These are phyloP conservation scores for Trametes villosa DNA, from an alignment of 768 basidiomycete genomes.

Conservation along the genomic window DNA sequence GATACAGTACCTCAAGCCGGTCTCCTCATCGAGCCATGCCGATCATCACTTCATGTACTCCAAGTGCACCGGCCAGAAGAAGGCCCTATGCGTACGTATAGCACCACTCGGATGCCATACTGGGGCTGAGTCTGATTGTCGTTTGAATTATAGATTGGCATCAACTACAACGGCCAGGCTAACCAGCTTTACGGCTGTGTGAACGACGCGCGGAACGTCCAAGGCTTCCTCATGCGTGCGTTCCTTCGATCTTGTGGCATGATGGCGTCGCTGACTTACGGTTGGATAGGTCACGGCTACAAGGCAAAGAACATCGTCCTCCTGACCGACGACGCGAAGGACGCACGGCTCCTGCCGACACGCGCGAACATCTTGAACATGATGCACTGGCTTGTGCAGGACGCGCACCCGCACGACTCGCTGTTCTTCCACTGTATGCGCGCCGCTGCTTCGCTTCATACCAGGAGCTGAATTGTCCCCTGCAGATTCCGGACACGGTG, in stretches of 20 bases:
- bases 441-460: neutral
- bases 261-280: no score
- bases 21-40: neutral
- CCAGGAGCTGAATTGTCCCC: neutral
- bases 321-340: conserved; percentile 74
- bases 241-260: neutral
- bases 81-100: conserved; percentile 78
- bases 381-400: conserved; percentile 91
- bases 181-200: conserved; percentile 84
- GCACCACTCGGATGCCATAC: neutral
- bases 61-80: conserved; percentile 85
- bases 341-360: conserved; percentile 73
- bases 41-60: conserved; percentile 59
- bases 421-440: conserved; percentile 86
- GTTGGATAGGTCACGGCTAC: conserved; percentile 27
- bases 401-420: conserved; percentile 80
- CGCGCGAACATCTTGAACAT: conserved; percentile 80
- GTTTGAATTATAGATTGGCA: conserved; percentile 66
- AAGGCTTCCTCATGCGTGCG: conserved; percentile 74
- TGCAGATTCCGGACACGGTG: conserved; percentile 91
- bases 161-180: conserved; percentile 77
- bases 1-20: conserved; percentile 1
- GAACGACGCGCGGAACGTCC: conserved; percentile 87
- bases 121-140: neutral
- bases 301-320: conserved; percentile 78